Evolutionary conservation across 345 rosid species (phyloP).

Genomic region (Melaleuca quinquenervia): DNA sequence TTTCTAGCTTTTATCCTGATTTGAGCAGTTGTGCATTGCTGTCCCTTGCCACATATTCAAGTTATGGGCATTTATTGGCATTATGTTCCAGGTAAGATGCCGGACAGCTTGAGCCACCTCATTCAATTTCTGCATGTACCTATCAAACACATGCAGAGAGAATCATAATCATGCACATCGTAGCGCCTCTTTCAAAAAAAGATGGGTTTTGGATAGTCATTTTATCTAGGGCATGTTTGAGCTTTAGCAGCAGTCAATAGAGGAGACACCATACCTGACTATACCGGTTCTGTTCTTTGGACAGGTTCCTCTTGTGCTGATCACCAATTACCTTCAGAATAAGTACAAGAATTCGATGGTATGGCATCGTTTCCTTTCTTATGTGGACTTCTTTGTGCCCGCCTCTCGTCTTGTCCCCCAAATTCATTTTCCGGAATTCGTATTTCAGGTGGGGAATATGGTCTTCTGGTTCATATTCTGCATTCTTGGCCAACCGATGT

Average conservation of each 20-base stretch:
- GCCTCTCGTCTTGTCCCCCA: background rate
- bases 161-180: background rate
- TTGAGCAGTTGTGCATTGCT: conserved; percentile 75
- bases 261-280: background rate
- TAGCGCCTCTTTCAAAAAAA: background rate
- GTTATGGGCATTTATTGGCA: conserved; percentile 91
- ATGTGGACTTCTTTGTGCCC: background rate
- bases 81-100: conserved; percentile 80
- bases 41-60: conserved; percentile 93
- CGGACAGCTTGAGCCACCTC: background rate
- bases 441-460: conserved; percentile 83
- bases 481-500: conserved; percentile 98
- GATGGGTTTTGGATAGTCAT: background rate
- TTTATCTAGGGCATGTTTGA: background rate
- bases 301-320: conserved; percentile 83
- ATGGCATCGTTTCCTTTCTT: background rate
- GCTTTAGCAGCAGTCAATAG: background rate
- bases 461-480: conserved; percentile 89
- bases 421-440: background rate
- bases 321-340: conserved; percentile 67
- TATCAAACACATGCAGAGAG: background rate
- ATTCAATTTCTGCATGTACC: background rate
- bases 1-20: background rate
- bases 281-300: background rate
- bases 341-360: conserved; percentile 78